Evolutionary conservation across 2,329 filamentous ascomycete species (phyloP).

Genomic region (Moelleriella libera): DNA sequence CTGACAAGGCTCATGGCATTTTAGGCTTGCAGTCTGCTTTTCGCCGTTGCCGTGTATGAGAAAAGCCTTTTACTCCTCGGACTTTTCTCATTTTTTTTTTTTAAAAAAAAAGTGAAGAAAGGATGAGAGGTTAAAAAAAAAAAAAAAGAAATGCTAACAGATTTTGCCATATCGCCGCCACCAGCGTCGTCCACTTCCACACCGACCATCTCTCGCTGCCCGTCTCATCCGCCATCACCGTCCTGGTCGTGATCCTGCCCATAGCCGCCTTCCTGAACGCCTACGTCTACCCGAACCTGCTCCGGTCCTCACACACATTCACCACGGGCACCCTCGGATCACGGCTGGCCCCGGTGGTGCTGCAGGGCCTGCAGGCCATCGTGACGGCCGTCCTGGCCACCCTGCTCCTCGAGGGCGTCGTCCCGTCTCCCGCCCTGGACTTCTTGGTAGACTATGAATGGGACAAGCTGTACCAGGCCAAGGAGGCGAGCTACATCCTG

Average conservation of each 20-base stretch:
- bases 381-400: slow-evolving; percentile 29
- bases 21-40: slow-evolving; percentile 15
- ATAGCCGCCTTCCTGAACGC: slow-evolving; percentile 22
- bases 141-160: neutral
- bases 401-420: slow-evolving; percentile 20
- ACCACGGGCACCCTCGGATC: slow-evolving; percentile 10
- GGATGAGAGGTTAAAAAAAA: no score
- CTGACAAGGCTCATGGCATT: neutral
- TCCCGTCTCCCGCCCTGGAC: slow-evolving; percentile 17
- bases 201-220: slow-evolving; percentile 24
- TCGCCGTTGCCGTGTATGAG: slow-evolving; percentile 16
- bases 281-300: slow-evolving; percentile 17
- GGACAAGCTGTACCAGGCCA: slow-evolving; percentile 34
- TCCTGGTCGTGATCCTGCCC: slow-evolving; percentile 25
- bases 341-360: slow-evolving; percentile 12
- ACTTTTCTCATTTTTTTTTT: no score
- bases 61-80: neutral
- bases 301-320: slow-evolving; percentile 11
- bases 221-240: slow-evolving; percentile 18
- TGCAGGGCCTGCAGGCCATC: slow-evolving; percentile 28
- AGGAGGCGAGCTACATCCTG: slow-evolving; percentile 35
- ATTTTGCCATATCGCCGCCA: slow-evolving; percentile 1
- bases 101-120: no score
- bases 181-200: slow-evolving; percentile 25
- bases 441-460: slow-evolving; percentile 45